Conservation (phyloP, 2,329 filamentous ascomycete genomes). For the Sclerotinia nivalis region DNA sequence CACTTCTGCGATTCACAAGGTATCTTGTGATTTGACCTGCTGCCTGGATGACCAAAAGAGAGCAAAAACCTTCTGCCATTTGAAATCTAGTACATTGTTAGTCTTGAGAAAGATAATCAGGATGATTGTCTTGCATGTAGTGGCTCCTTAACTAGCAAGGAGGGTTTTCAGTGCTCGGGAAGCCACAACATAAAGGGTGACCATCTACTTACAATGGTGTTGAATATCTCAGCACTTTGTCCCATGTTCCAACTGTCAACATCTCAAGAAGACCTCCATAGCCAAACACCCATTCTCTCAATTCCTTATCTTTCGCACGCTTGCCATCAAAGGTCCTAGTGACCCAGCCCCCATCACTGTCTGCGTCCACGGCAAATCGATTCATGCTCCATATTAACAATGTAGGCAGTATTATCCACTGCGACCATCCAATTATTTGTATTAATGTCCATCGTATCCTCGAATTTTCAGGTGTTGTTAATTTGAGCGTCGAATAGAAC, state of each 20-base stretch:
- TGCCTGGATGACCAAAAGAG: conserved; percentile 90
- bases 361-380: conserved; percentile 90
- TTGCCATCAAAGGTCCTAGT: conserved; percentile 73
- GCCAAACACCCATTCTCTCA: conserved; percentile 87
- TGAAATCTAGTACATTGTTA: conserved; percentile 60
- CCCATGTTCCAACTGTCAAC: conserved; percentile 81
- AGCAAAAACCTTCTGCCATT: conserved; percentile 94
- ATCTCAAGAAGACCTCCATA: conserved; percentile 78
- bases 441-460: conserved; percentile 72
- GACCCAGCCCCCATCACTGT: conserved; percentile 72
- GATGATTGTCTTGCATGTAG: background rate
- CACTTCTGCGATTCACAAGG: conserved; percentile 89
- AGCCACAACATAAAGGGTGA: background rate
- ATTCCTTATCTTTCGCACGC: conserved; percentile 62
- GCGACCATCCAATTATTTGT: conserved; percentile 69
- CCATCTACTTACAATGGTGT: conserved; percentile 62
- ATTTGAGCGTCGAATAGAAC: conserved; percentile 75
- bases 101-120: background rate
- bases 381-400: conserved; percentile 94
- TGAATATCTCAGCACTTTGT: conserved; percentile 83
- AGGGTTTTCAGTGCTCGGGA: background rate
- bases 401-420: conserved; percentile 83
- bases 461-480: conserved; percentile 77
- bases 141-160: background rate
- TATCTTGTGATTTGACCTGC: conserved; percentile 92